Conservation (phyloP, 805 yeast species). For the Lipomyces orientalis region DNA sequence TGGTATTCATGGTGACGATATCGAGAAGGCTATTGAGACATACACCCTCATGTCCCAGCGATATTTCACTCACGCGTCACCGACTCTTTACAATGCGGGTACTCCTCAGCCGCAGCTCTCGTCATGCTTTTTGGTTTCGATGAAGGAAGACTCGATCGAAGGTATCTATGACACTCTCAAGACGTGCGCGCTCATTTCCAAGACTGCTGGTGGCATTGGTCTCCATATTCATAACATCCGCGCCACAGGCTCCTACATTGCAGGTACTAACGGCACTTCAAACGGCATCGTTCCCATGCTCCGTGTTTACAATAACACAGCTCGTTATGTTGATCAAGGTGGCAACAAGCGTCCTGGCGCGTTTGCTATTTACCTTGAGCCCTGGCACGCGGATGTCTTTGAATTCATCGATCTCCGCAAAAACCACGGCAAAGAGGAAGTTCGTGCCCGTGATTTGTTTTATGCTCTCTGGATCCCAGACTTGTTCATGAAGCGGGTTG, state of each 20-base stretch:
- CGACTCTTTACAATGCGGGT: slow-evolving; percentile 93
- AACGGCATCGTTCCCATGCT: slow-evolving; percentile 96
- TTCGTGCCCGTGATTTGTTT: slow-evolving; percentile 90
- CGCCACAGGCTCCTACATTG: slow-evolving; percentile 82
- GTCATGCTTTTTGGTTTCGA: slow-evolving; percentile 88
- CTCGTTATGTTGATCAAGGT: slow-evolving; percentile 97
- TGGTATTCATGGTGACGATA: slow-evolving; percentile 80
- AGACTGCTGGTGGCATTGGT: slow-evolving; percentile 96
- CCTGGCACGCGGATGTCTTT: slow-evolving; percentile 95
- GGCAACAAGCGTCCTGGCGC: slow-evolving; percentile 99
- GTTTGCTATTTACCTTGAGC: slow-evolving; percentile 89
- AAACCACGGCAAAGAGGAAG: slow-evolving; percentile 94
- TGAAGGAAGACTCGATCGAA: slow-evolving; percentile 93
- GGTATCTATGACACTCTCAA: slow-evolving; percentile 91
- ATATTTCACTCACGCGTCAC: slow-evolving; percentile 92
- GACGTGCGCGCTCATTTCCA: slow-evolving; percentile 86
- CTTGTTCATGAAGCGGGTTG: slow-evolving; percentile 89
- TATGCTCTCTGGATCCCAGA: slow-evolving; percentile 96
- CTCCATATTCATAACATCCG: slow-evolving; percentile 86
- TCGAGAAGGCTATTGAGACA: slow-evolving; percentile 74
- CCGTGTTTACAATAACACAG: slow-evolving; percentile 92
- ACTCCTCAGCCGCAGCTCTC: slow-evolving; percentile 84
- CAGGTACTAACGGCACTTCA: slow-evolving; percentile 91
- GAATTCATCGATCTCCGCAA: slow-evolving; percentile 86
- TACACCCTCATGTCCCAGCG: slow-evolving; percentile 85